Base-by-base conservation (phyloP, 2,329 filamentous ascomycete genomes). In the Botryosphaeria agaves region DNA sequence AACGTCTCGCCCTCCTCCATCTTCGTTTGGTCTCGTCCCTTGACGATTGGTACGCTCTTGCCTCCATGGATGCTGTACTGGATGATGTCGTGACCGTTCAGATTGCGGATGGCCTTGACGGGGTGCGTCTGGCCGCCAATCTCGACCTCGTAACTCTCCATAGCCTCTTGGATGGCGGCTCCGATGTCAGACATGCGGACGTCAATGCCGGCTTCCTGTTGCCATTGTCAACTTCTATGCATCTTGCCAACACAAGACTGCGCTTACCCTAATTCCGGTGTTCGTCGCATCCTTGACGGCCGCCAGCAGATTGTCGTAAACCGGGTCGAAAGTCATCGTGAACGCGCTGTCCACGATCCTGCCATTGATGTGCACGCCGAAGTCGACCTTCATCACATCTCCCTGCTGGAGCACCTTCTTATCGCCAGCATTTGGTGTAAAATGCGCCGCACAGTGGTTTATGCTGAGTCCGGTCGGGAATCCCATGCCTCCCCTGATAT, bases 1-100 rank as follows among this genome's bases (percentile, higher is more conserved):
- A 91, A 95, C 12, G 84, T 76, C 48, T 95, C 85, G 25, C 84
- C 84, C 57, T 94, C 87, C 59, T 94, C 85, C 87, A 95, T 95
- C 66, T 92, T 93, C 31, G 83, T 91, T 51, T 76, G 73, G 47
- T 92, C 82, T 37, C 71, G 70, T 37, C 73, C 76, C 62, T 92
- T 92, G 39, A 94, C 83, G 45, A 94, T 93, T 0, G 85, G 87
- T 30, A 94, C 82, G 41, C 80, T 84, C 66, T 94, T 94, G 44
- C 73, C 79, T 34, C 85, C 84, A 57, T 94, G 85, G 44, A 94
- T 94, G 51, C 73, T 75, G 61, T 85, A 89, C 37, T 74, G 84
- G 33, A 81, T 66, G 47, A 94, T 94, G 41, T 80, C 87, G 61
- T 94, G 85, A 7, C 83, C 84, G 47, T 80, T 87, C 36, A 92